Percentiles rank a stretch among this genome's conserved stretches.
These are phyloP conservation scores for Pyrrhoderma noxium DNA, from an alignment of 1,284 basidiomycete genomes.

Conservation along the genomic window DNA sequence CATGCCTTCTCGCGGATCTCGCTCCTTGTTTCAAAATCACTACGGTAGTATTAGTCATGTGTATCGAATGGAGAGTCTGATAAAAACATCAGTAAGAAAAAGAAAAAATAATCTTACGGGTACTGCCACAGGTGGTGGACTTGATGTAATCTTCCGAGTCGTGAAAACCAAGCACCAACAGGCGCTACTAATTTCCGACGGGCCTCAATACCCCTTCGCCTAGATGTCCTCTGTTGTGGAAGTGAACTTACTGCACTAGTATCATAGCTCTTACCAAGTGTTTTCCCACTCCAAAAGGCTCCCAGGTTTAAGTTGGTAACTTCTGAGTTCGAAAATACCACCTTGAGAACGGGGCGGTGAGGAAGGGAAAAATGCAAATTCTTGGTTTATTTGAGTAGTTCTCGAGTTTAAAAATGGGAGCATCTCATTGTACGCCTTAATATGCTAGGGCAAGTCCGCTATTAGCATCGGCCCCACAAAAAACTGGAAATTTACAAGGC, in stretches of 20 bases:
- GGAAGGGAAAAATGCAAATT: conserved; percentile 91
- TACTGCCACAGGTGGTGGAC: conserved; percentile 96
- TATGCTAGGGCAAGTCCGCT: conserved; percentile 39
- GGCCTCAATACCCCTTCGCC: conserved; percentile 84
- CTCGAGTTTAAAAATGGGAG: conserved; percentile 67
- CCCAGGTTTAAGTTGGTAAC: conserved; percentile 80
- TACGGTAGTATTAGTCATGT: conserved; percentile 26
- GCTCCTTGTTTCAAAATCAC: conserved; percentile 75
- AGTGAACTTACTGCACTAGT: conserved; percentile 13
- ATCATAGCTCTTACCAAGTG: conserved; percentile 58
- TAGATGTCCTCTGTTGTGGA: conserved; percentile 25
- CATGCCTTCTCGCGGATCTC: conserved; percentile 82
- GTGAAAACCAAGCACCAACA: conserved; percentile 91
- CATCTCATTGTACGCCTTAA: conserved; percentile 56
- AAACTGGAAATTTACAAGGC: conserved; percentile 1
- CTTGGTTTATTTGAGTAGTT: conserved; percentile 76
- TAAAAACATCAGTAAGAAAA: too few relatives aligned
- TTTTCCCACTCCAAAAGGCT: conserved; percentile 89
- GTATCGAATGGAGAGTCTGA: background rate
- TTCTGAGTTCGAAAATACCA: conserved; percentile 86
- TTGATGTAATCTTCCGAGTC: conserved; percentile 83
- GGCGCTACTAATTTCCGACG: conserved; percentile 78
- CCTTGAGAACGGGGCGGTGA: conserved; percentile 79
- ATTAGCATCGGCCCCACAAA: background rate
- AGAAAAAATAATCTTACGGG: conserved; percentile 49